These are phyloP conservation scores for Medicago arabica DNA, from an alignment of 306 rosid genomes.

Conservation along the genomic window DNA sequence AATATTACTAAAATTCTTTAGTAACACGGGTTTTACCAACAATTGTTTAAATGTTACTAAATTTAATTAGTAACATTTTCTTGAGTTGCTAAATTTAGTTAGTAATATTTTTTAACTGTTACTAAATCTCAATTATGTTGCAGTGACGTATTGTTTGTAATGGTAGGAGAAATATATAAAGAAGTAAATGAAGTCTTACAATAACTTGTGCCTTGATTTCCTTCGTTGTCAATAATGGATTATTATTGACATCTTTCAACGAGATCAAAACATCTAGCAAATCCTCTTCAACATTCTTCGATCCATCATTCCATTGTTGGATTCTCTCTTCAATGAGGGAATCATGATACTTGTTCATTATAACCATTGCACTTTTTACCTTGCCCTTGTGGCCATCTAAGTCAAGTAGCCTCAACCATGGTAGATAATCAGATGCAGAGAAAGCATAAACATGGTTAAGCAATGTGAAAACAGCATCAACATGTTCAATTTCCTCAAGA, in stretches of 20 bases:
- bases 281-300: constrained; percentile 43
- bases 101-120: too few species aligned
- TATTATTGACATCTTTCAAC: constrained; percentile 28
- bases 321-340: constrained; percentile 44
- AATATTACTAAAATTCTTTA: too few species aligned
- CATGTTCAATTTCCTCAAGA: neutral
- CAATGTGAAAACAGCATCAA: neutral
- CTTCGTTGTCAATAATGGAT: constrained; percentile 24
- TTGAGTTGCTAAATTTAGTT: too few species aligned
- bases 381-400: constrained; percentile 41
- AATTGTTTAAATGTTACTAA: too few species aligned
- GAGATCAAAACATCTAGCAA: constrained; percentile 53
- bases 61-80: too few species aligned
- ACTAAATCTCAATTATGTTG: too few species aligned
- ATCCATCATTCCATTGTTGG: constrained; percentile 45
- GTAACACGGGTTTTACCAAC: too few species aligned
- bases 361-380: constrained; percentile 35
- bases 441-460: neutral
- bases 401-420: constrained; percentile 42
- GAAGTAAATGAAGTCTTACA: neutral
- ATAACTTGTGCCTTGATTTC: constrained; percentile 56
- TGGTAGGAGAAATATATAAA: neutral
- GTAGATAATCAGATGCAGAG: neutral
- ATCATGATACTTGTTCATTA: constrained; percentile 41
- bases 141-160: too few species aligned